These are phyloP conservation scores for Hypoxylon sp. DNA, from an alignment of 2,329 filamentous ascomycete genomes.

Conservation along the genomic window DNA sequence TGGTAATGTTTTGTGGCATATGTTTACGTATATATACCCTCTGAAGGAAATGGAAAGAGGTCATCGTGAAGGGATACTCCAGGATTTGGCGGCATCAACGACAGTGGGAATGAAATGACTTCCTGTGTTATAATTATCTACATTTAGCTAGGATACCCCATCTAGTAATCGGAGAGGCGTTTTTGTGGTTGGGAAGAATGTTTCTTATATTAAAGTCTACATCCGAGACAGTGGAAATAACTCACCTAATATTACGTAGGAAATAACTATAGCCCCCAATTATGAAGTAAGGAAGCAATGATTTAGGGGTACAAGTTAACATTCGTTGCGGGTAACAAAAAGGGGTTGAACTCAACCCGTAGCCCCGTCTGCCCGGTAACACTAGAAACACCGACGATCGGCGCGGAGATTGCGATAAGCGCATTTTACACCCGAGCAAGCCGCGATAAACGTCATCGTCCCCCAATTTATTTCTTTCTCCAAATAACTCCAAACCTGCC, in stretches of 20 bases:
- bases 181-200: not conserved
- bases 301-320: not conserved
- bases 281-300: not conserved
- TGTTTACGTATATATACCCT: slow-evolving; percentile 26
- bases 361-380: slow-evolving; percentile 4
- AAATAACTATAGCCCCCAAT: not conserved
- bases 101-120: slow-evolving; percentile 8
- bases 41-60: slow-evolving; percentile 17
- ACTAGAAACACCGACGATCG: slow-evolving; percentile 29
- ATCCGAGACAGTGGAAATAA: not conserved
- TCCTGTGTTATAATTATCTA: slow-evolving; percentile 31
- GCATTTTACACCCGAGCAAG: slow-evolving; percentile 31
- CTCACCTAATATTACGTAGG: not conserved
- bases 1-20: slow-evolving; percentile 2
- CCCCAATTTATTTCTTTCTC: slow-evolving; percentile 31
- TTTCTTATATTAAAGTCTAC: not conserved
- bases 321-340: slow-evolving; percentile 5
- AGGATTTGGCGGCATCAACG: slow-evolving; percentile 3
- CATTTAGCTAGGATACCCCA: slow-evolving; percentile 36
- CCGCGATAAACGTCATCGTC: slow-evolving; percentile 38
- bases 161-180: slow-evolving; percentile 25
- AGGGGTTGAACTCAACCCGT: slow-evolving; percentile 1
- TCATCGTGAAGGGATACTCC: slow-evolving; percentile 4
- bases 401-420: slow-evolving; percentile 33
- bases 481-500: slow-evolving; percentile 17